These are phyloP conservation scores for Candida xyloterini DNA, from an alignment of 805 yeast species.

Conservation along the genomic window DNA sequence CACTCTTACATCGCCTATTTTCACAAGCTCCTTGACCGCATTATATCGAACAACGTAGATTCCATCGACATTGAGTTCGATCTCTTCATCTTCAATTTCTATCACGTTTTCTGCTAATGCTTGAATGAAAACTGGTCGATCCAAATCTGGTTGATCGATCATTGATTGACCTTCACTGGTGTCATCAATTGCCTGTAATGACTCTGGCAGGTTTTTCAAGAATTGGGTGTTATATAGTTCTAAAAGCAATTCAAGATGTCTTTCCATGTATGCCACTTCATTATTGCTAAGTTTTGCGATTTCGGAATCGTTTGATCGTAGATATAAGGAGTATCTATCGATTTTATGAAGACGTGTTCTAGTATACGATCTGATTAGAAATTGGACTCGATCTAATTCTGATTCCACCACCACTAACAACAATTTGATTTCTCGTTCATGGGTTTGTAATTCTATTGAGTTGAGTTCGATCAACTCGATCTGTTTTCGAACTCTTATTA, in stretches of 20 bases:
- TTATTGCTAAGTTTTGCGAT: constrained; percentile 47
- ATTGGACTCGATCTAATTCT: constrained; percentile 84
- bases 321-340: constrained; percentile 63
- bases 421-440: constrained; percentile 66
- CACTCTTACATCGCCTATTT: constrained; percentile 41
- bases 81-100: constrained; percentile 49
- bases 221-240: constrained; percentile 68
- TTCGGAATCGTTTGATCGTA: constrained; percentile 43
- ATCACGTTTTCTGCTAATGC: constrained; percentile 41
- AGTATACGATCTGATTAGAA: constrained; percentile 73
- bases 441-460: constrained; percentile 69
- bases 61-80: constrained; percentile 59
- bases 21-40: constrained; percentile 41
- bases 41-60: constrained; percentile 74
- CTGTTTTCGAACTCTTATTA: constrained; percentile 61
- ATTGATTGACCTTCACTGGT: constrained; percentile 63
- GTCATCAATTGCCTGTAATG: constrained; percentile 73
- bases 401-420: constrained; percentile 84
- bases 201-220: constrained; percentile 62
- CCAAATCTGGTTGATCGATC: constrained; percentile 76
- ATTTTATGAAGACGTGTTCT: constrained; percentile 75
- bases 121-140: constrained; percentile 73
- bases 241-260: constrained; percentile 62
- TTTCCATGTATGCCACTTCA: constrained; percentile 65
- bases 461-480: constrained; percentile 75